Conservation (phyloP, 116 monocot species). For the Zostera marina region DNA sequence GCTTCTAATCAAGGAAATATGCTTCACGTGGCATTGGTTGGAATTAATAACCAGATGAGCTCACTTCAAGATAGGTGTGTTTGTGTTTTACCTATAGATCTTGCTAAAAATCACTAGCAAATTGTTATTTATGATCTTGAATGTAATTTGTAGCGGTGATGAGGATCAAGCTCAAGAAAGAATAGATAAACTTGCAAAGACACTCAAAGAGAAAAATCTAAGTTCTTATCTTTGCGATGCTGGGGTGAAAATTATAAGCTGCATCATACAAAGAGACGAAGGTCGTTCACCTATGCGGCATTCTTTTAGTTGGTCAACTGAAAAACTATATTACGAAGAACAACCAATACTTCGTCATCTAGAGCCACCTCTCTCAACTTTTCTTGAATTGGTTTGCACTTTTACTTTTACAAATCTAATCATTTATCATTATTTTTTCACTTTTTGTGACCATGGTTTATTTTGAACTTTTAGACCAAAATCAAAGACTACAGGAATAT, state of each 20-base stretch:
- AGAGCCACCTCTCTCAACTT: conserved; percentile 95
- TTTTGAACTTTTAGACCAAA: conserved; percentile 47
- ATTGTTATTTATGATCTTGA: background rate
- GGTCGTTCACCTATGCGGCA: conserved; percentile 98
- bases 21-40: conserved; percentile 92
- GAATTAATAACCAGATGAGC: conserved; percentile 97
- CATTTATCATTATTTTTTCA: background rate
- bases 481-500: conserved; percentile 73
- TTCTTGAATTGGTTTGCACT: conserved; percentile 79
- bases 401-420: no score
- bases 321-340: conserved; percentile 67
- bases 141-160: conserved; percentile 57
- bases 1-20: conserved; percentile 52
- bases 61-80: conserved; percentile 87
- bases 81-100: background rate
- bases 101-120: background rate
- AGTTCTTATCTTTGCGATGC: conserved; percentile 48
- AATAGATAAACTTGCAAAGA: conserved; percentile 82
- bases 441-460: background rate
- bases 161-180: conserved; percentile 99
- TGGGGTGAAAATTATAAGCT: conserved; percentile 60
- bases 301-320: conserved; percentile 78
- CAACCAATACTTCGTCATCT: conserved; percentile 92
- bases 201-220: conserved; percentile 55
- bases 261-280: conserved; percentile 98